Evolutionary conservation across 2,329 filamentous ascomycete species (phyloP), one percentile per base, ranked within the genome.

Genomic region (Lasiodiplodia gonubiensis): DNA sequence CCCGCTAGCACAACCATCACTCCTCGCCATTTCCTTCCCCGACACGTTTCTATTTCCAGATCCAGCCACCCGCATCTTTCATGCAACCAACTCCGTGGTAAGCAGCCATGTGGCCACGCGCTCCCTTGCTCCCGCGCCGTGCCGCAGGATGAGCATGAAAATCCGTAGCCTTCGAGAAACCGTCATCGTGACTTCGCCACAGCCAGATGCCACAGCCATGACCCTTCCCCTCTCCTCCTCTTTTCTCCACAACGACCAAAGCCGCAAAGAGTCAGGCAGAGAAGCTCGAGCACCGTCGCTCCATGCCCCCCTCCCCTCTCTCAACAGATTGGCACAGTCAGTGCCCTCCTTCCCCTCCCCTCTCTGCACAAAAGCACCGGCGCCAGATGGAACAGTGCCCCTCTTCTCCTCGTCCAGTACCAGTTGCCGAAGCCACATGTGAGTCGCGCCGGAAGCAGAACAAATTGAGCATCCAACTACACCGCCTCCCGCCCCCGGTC

Each of bases 401-500:
- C 42, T 10, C 18, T 46, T 46, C 42, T 21, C 42, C 42, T 46
- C 42, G 6, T 46, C 42, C n/a, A 46, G 18, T 18, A n/a, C 42
- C 42, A 3, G n/a, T 18, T 46, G n/a, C 42, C 42, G 42, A 21
- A 46, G 42, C 42, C 18, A 46, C 42, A 21, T 46, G n/a, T 46
- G 42, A 46, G 42, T 46, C 42, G 42, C n/a, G 11, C 42, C 42
- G 6, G 42, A 46, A 21, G 42, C n/a, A 46, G 42, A 21, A 21
- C 42, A n/a, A 46, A 46, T 21, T 11, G 42, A 21, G n/a, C 42
- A n/a, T 14, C 49, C n/a, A 46, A 46, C 51, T 42, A 63, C 59
- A 63, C 59, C 42, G 59, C 42, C 59, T 63, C 59, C 46, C 59
- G 57, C 59, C 59, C 59, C 59, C 59, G 59, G 59, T 51, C 46